phyloP scores from a whole-genome alignment of 345 rosid species.

The Boechera stricta region DNA sequence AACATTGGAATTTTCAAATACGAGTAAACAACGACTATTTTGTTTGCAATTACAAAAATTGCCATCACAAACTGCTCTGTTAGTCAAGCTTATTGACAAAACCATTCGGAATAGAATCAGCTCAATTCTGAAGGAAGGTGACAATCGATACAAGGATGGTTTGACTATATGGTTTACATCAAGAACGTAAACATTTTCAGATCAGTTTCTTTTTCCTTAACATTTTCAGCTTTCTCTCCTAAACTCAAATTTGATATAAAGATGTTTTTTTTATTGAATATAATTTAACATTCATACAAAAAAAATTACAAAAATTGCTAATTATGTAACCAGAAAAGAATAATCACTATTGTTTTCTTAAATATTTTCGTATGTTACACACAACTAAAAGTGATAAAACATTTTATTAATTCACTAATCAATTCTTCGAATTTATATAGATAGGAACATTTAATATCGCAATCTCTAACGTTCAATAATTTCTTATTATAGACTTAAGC shows the following conservation, averaged over 20 bases:
- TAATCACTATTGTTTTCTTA: neutral
- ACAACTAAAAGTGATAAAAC: neutral
- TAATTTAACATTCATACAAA: too few species aligned
- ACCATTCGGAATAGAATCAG: too few species aligned
- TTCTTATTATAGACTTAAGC: conserved; percentile 15
- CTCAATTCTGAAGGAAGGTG: too few species aligned
- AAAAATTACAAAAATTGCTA: neutral
- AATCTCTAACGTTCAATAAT: conserved; percentile 7
- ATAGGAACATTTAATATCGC: conserved; percentile 2
- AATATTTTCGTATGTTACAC: neutral
- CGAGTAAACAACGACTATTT: neutral
- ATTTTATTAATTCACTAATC: conserved; percentile 2
- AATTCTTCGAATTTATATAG: neutral
- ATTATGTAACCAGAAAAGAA: neutral
- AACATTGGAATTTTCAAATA: neutral
- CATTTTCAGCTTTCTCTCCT: too few species aligned
- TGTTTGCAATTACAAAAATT: neutral
- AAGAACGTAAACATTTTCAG: too few species aligned
- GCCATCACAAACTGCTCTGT: too few species aligned
- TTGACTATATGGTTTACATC: too few species aligned
- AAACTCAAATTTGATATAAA: too few species aligned
- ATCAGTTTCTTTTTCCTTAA: too few species aligned
- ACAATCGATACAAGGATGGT: too few species aligned
- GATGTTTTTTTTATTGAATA: too few species aligned
- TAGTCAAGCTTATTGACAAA: too few species aligned